Evolutionary conservation across 352 stramenopile species (phyloP), one percentile per base, ranked within the genome.

Genomic region (Elongisporangium undulatum): DNA sequence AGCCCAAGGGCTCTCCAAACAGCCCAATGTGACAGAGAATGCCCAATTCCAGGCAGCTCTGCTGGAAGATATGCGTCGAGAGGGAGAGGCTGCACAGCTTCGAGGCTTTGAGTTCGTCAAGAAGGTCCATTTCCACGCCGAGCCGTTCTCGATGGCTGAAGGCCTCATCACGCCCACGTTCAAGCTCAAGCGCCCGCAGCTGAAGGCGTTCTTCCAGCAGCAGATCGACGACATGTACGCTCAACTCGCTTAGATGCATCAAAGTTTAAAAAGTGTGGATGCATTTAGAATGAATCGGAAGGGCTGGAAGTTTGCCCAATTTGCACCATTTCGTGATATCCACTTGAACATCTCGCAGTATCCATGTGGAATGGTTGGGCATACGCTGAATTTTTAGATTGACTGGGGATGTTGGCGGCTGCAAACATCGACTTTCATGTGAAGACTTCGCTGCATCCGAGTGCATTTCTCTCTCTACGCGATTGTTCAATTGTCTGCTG

Each of bases 161-260:
- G 89, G 79, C 19, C 75, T 98, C n/a, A 81, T 98, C 50, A 99
- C 95, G 9, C 92, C 94, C 17, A 98, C 95, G 4, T 97, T 98
- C 72, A 98, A 99, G 67, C 78, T 98, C 61, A 98, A 98, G 74
- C 75, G 96, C 6, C 70, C 69, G 29, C 76, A 86, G 48, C 71
- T 86, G 34, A 88, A 84, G 60, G 52, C 45, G 45, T 71, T 68
- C 49, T 86, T 87, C 62, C 56, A 87, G 56, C 3, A 55, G 17
- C 58, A 89, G 61, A 80, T 89, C 52, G 62, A 72, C 8, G 68
- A 67, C 39, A 70, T 89, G 75, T 89, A 86, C 57, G 75, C 71
- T 26, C 50, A 67, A 19, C 45, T 75, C 16, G 55, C 79, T 58
- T 77, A 75, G 41, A 21, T 7, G 4, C n/a, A 38, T 20, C 8